These are phyloP conservation scores for Abrus precatorius DNA, from an alignment of 306 rosid genomes.

Conservation along the genomic window DNA sequence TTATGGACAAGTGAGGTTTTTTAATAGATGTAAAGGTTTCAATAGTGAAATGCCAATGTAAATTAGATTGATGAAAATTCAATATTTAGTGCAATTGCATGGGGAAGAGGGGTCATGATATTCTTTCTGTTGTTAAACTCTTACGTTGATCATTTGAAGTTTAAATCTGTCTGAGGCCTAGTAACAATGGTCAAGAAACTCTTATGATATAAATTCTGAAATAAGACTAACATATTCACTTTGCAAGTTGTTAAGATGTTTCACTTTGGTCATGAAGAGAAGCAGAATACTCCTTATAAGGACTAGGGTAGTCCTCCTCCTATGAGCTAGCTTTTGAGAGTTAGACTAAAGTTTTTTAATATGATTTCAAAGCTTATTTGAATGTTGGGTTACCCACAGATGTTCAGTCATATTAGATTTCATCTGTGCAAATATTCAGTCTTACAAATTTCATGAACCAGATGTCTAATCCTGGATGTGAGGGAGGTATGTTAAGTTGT, in stretches of 20 bases:
- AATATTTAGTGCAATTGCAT: background rate
- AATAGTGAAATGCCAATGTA: background rate
- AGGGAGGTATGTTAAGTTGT: too few relatives aligned
- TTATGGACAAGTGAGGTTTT: slow-evolving; percentile 29
- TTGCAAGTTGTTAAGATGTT: background rate
- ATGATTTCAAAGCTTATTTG: too few relatives aligned
- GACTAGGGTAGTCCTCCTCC: too few relatives aligned
- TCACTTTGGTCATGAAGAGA: too few relatives aligned
- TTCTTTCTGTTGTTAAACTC: slow-evolving; percentile 6
- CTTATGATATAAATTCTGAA: background rate
- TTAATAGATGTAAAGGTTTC: background rate
- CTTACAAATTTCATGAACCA: too few relatives aligned
- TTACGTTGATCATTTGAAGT: background rate
- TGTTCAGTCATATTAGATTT: too few relatives aligned
- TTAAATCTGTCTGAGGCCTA: background rate
- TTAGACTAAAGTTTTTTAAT: too few relatives aligned
- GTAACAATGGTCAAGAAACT: background rate
- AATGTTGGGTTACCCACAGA: too few relatives aligned
- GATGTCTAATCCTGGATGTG: too few relatives aligned
- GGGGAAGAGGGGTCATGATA: slow-evolving; percentile 6
- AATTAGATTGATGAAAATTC: slow-evolving; percentile 14
- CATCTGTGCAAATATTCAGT: too few relatives aligned
- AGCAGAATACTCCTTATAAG: too few relatives aligned
- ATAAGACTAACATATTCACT: slow-evolving; percentile 33
- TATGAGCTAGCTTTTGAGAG: too few relatives aligned